Evolutionary conservation across 139 green algal genomes (phyloP), one percentile per base, ranked within the genome.

Genomic region (Nannochloris sp.): DNA sequence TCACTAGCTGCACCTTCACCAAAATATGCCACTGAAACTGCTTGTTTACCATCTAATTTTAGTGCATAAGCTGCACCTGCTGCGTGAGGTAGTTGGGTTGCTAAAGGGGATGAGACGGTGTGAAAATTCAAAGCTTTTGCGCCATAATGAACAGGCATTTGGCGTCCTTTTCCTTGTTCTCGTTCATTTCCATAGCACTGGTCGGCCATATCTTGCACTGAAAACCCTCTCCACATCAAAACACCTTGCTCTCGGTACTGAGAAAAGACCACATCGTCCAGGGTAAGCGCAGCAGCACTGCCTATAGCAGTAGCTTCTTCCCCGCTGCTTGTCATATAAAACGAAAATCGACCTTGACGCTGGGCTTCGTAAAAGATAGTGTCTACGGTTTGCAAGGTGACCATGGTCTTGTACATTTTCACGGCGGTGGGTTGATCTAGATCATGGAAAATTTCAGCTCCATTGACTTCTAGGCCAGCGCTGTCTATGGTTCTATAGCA

Each of bases 111-210:
- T 6, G 84, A 93, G 45, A 97, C 88, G 53, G 92, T 97, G 60
- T 96, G 88, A 64, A 94, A 95, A 54, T 85, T 74, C 10, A 88
- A 81, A 25, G 77, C 71, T 32, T 64, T 74, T 70, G 59, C 79
- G 34, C 91, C 91, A 68, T 97, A 97, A 73, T 97, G 92, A 31
- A 97, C 88, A 29, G 92, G 92, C 92, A 97, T 97, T 76, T 96
- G 90, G 10, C 92, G 81, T 15, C 92, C 92, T 76, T 93, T 94
- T 36, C 84, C 86, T 32, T 71, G 65, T 34, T 95, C 92, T 9
- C 74, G 64, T 23, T 51, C 55, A 71, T 92, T 97, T 48, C 89
- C 88, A 75, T 83, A 92, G 63, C 84, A 90, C 80, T 91, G 91
- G 65, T 97, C 56, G 0, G 92, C 90, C 77, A 97, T 95, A 38